Conservation (phyloP, 345 rosid genomes). For the Acer campestre region DNA sequence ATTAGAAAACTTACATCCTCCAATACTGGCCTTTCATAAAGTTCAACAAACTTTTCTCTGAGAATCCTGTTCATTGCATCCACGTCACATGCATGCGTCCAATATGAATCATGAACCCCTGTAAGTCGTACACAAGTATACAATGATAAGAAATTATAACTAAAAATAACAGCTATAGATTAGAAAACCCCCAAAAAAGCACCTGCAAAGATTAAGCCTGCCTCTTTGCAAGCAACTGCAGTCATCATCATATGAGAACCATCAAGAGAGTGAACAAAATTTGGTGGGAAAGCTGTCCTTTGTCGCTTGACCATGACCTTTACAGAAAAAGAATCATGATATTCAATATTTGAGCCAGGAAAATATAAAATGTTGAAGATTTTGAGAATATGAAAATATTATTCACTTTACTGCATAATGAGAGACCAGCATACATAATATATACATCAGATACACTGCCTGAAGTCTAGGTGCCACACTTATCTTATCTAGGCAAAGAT, state of each 20-base stretch:
- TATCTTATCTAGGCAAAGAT: too few species aligned
- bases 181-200: background rate
- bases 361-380: background rate
- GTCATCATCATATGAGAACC: conserved; percentile 99
- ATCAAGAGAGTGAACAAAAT: conserved; percentile 97
- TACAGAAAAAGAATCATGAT: conserved; percentile 6
- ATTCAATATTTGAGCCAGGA: background rate
- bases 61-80: conserved; percentile 80
- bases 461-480: too few species aligned
- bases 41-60: conserved; percentile 90
- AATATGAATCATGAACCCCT: conserved; percentile 99
- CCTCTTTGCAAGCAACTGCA: conserved; percentile 81
- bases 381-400: too few species aligned
- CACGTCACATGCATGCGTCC: conserved; percentile 99
- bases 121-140: conserved; percentile 29
- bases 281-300: conserved; percentile 96
- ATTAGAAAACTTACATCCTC: conserved; percentile 68
- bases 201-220: conserved; percentile 95
- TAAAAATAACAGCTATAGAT: conserved; percentile 13
- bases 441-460: too few species aligned
- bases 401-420: too few species aligned
- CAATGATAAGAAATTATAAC: conserved; percentile 21
- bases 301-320: conserved; percentile 86
- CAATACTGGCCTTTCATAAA: conserved; percentile 79
- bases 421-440: too few species aligned